Evolutionary conservation across 2,329 filamentous ascomycete species (phyloP), one percentile per base, ranked within the genome.

Genomic region (Chaetomium globosum): DNA sequence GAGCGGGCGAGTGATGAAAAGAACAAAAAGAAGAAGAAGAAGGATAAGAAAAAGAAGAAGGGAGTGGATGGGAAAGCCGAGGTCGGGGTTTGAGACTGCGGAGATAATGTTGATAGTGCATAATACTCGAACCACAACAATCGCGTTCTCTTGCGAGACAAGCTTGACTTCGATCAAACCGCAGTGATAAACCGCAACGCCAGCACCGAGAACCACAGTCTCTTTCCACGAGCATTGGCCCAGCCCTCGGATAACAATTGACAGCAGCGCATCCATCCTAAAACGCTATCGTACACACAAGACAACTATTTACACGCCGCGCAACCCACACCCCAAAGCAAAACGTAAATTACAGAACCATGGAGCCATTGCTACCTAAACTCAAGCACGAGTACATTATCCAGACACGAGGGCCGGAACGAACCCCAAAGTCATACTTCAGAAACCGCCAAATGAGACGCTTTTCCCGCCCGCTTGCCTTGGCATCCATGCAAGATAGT

Each of bases 1-100:
- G 54, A 26, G 26, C 61, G 19, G 61, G 28, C 26, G 31, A 51
- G 49, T 2, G 49, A 8, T 23, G 59, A 63, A 28, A 59, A 58
- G n/a, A 54, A 61, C 36, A 67, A 60, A 30, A 67, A 65, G 48
- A 67, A 66, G 54, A 67, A 64, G 13, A 70, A 56, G 49, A 71
- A 70, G 31, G 61, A 59, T 19, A 66, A 67, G 39, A 70, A 66
- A 28, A 69, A 64, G 51, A 65, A 59, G 31, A 68, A 65, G 48
- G 66, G 56, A 31, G 43, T 65, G n/a, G 33, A 36, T 26, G 48
- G 13, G 3, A 23, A 43, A 3, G 56, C 4, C 3, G 39, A 36
- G 23, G 55, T 10, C 8, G 64, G 53, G n/a, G 30, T 10, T 1
- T 28, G 51, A 58, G 10, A n/a, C 16, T 19, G 36, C 16, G 16